These are phyloP conservation scores for Ophiostoma sp. DNA, from an alignment of 2,329 filamentous ascomycete species.

Conservation along the genomic window DNA sequence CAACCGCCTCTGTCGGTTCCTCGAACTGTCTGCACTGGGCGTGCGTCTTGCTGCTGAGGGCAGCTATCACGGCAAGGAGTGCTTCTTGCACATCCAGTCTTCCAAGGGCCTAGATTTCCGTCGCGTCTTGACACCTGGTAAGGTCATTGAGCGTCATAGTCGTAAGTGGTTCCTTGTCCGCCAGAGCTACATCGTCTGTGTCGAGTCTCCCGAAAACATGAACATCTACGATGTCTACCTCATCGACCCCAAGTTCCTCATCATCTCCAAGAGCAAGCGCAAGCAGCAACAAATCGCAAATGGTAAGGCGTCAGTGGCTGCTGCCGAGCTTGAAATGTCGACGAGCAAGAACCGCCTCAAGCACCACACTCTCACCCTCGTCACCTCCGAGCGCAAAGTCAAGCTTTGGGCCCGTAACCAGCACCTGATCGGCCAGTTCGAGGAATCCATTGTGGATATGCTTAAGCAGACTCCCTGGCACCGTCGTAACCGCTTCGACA, in stretches of 20 bases:
- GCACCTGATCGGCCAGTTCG: slow-evolving; percentile 84
- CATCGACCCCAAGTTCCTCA: slow-evolving; percentile 84
- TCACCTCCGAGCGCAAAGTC: slow-evolving; percentile 88
- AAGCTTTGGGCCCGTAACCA: slow-evolving; percentile 91
- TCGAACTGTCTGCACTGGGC: slow-evolving; percentile 90
- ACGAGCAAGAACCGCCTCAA: slow-evolving; percentile 44
- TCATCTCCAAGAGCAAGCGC: slow-evolving; percentile 70
- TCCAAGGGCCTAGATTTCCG: slow-evolving; percentile 86
- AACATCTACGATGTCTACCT: slow-evolving; percentile 98
- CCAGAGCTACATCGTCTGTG: slow-evolving; percentile 95
- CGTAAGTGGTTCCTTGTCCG: slow-evolving; percentile 98
- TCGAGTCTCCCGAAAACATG: slow-evolving; percentile 98
- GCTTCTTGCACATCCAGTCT: slow-evolving; percentile 87
- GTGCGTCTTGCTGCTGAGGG: slow-evolving; percentile 92
- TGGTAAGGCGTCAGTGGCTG: slow-evolving; percentile 46
- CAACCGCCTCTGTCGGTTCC: slow-evolving; percentile 91
- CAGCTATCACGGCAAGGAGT: slow-evolving; percentile 97
- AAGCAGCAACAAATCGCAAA: slow-evolving; percentile 45
- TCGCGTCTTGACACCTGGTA: slow-evolving; percentile 73
- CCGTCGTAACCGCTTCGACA: slow-evolving; percentile 80
- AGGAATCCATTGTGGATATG: slow-evolving; percentile 90
- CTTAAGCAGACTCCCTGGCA: slow-evolving; percentile 79
- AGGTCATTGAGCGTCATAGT: slow-evolving; percentile 78
- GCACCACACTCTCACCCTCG: slow-evolving; percentile 84
- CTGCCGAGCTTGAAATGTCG: slow-evolving; percentile 52